These are phyloP conservation scores for Termitomyces sp. DNA, from an alignment of 768 basidiomycete species.

Conservation along the genomic window DNA sequence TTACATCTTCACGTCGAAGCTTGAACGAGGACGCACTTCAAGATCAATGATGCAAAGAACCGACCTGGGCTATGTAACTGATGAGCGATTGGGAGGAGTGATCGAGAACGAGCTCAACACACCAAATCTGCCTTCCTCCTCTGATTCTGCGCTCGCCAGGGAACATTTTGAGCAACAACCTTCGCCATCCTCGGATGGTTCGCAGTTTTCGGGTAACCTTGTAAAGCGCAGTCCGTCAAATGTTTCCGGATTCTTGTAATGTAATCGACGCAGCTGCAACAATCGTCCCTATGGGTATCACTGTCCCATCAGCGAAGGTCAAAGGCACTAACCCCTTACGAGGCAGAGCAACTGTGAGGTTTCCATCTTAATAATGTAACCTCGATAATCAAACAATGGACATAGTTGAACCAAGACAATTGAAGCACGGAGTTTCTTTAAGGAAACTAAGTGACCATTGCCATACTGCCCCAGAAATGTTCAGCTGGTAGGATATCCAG, in stretches of 20 bases:
- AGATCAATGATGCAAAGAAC: constrained; percentile 40
- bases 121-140: constrained; percentile 34
- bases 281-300: background rate
- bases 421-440: background rate
- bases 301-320: background rate
- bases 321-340: background rate
- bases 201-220: constrained; percentile 11
- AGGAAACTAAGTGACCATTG: background rate
- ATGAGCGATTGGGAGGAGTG: background rate
- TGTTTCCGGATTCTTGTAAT: constrained; percentile 29
- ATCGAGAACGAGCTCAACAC: background rate
- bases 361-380: background rate
- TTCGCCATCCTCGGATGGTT: background rate
- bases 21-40: constrained; percentile 47
- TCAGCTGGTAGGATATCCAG: too few species aligned
- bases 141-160: constrained; percentile 22
- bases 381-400: background rate
- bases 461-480: background rate
- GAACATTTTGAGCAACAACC: background rate
- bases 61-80: constrained; percentile 32
- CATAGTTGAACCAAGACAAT: background rate
- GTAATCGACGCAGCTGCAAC: constrained; percentile 2
- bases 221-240: constrained; percentile 46
- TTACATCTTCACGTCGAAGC: constrained; percentile 44
- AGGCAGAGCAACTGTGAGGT: too few species aligned